Evolutionary conservation across 495 filamentous ascomycete genomes (phyloP).

Genomic region (Bacidia rubella): DNA sequence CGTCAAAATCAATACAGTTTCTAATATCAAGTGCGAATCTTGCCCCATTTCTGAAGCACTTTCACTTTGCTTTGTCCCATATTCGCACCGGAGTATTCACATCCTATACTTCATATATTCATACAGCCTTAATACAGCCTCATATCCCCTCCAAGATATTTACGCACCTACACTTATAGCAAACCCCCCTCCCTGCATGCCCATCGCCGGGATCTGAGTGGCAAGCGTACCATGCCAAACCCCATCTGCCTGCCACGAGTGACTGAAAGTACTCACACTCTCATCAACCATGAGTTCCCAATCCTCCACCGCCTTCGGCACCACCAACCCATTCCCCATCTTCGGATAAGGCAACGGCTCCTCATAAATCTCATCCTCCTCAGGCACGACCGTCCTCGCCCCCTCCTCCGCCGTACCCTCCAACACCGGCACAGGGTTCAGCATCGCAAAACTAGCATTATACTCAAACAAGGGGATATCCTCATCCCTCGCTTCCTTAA

Average conservation of each 20-base stretch:
- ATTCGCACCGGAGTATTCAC: no score
- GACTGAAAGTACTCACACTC: slow-evolving; percentile 31
- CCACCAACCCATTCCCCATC: slow-evolving; percentile 39
- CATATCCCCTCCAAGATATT: no score
- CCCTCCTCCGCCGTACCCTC: not conserved
- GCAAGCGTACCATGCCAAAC: slow-evolving; percentile 7
- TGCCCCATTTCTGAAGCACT: no score
- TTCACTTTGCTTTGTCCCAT: no score
- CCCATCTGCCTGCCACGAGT: slow-evolving; percentile 17
- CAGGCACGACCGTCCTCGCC: slow-evolving; percentile 14
- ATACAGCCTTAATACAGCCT: no score
- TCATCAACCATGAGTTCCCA: slow-evolving; percentile 33
- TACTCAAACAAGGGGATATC: slow-evolving; percentile 27
- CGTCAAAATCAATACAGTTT: no score
- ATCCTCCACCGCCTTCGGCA: slow-evolving; percentile 24
- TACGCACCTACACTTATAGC: not conserved
- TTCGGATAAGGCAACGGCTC: slow-evolving; percentile 53
- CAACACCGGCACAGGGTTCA: not conserved
- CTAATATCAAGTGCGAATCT: no score
- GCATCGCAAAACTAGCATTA: not conserved
- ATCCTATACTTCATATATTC: no score
- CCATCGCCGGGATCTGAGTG: not conserved
- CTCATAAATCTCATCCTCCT: slow-evolving; percentile 26
- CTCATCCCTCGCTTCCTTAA: slow-evolving; percentile 18
- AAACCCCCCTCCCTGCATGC: not conserved